These are phyloP conservation scores for Candida ascalaphidarum DNA, from an alignment of 805 yeast species.

Conservation along the genomic window DNA sequence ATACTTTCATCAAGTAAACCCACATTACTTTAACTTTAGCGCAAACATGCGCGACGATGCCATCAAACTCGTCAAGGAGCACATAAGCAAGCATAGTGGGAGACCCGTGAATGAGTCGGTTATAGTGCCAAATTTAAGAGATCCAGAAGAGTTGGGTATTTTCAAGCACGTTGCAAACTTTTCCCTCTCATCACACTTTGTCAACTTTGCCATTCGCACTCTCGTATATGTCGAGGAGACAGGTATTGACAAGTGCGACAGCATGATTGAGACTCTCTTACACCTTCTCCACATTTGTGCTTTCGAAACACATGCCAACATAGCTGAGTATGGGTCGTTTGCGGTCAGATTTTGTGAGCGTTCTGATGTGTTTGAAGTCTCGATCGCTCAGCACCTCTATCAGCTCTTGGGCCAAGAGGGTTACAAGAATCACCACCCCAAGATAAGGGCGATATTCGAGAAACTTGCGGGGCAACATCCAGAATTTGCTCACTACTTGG, in stretches of 20 bases:
- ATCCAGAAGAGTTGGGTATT: slow-evolving; percentile 19
- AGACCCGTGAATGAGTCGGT: slow-evolving; percentile 40
- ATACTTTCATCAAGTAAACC: slow-evolving; percentile 32
- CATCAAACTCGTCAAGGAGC: slow-evolving; percentile 49
- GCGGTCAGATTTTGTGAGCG: slow-evolving; percentile 18
- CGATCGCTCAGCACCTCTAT: slow-evolving; percentile 29
- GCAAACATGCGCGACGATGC: slow-evolving; percentile 82
- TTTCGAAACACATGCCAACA: slow-evolving; percentile 21
- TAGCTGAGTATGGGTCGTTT: slow-evolving; percentile 20
- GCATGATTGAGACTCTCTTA: slow-evolving; percentile 47
- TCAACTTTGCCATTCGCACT: slow-evolving; percentile 43
- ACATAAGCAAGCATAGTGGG: slow-evolving; percentile 30
- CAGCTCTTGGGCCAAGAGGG: slow-evolving; percentile 31
- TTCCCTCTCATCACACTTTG: slow-evolving; percentile 45
- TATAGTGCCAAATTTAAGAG: slow-evolving; percentile 44
- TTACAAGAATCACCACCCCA: slow-evolving; percentile 39
- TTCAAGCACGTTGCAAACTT: slow-evolving; percentile 42
- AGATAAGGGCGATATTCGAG: slow-evolving; percentile 47
- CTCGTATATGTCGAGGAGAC: slow-evolving; percentile 28
- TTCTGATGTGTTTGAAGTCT: slow-evolving; percentile 23
- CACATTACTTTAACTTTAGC: slow-evolving; percentile 72
- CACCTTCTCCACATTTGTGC: slow-evolving; percentile 61
- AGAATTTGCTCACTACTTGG: slow-evolving; percentile 14
- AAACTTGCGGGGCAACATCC: too few relatives aligned
- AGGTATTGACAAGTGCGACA: slow-evolving; percentile 40